These are phyloP conservation scores for Deuterostichococcus epilithicus DNA, from an alignment of 139 green algal genomes.

Conservation along the genomic window DNA sequence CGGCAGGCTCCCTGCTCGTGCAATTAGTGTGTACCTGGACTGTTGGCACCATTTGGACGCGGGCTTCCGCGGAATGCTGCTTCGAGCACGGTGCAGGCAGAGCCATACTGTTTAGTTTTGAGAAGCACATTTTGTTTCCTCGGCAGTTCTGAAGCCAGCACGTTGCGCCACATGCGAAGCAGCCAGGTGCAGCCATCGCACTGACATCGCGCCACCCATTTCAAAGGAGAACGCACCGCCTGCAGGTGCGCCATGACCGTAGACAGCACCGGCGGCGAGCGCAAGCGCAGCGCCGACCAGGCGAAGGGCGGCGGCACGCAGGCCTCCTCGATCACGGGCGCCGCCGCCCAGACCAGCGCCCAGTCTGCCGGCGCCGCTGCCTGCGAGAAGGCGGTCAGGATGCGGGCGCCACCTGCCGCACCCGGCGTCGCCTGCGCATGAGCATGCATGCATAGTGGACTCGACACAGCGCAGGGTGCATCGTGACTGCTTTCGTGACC, in stretches of 20 bases:
- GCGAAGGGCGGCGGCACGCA: constrained; percentile 25
- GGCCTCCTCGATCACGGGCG: constrained; percentile 32
- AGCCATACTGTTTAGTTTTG: too few relatives aligned
- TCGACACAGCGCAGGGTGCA: too few relatives aligned
- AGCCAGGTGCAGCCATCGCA: too few relatives aligned
- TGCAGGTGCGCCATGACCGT: constrained; percentile 45
- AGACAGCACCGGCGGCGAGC: constrained; percentile 32
- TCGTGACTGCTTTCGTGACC: too few relatives aligned
- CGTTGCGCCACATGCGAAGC: too few relatives aligned
- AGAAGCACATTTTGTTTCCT: too few relatives aligned
- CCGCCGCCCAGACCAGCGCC: constrained; percentile 49
- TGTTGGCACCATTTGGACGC: too few relatives aligned
- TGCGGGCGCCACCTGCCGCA: constrained; percentile 20
- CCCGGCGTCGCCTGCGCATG: constrained; percentile 35
- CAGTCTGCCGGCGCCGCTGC: constrained; percentile 46
- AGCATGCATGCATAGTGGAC: too few relatives aligned
- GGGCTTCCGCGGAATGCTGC: too few relatives aligned
- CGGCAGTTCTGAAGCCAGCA: too few relatives aligned
- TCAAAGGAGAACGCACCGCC: constrained; percentile 16
- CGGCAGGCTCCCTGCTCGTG: neutral
- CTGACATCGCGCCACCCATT: neutral
- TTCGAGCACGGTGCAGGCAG: too few relatives aligned
- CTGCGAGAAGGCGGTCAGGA: constrained; percentile 28
- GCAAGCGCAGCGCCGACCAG: constrained; percentile 33
- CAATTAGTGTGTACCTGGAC: too few relatives aligned